phyloP scores from a whole-genome alignment of 352 stramenopile genomes.

The Globisporangium camurandrum region DNA sequence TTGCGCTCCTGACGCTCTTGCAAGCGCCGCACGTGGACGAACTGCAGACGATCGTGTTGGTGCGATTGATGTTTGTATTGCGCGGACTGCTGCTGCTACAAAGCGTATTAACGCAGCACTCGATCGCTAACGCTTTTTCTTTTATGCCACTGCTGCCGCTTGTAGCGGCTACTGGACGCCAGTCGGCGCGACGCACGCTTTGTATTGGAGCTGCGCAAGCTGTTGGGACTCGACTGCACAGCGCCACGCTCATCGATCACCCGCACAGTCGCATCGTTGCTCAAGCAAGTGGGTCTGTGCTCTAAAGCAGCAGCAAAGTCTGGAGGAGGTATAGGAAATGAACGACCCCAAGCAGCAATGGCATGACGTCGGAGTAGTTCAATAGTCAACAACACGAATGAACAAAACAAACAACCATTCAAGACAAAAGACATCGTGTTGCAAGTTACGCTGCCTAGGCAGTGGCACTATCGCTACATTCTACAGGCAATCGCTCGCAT shows the following conservation, averaged over 20 bases:
- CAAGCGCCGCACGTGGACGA: slow-evolving; percentile 3
- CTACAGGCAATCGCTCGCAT: neutral
- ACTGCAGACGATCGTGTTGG: slow-evolving; percentile 6
- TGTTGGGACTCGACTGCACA: slow-evolving; percentile 4
- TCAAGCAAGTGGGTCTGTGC: slow-evolving; percentile 1
- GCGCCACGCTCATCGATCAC: neutral
- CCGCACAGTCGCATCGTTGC: neutral
- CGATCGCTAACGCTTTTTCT: neutral
- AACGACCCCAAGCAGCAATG: too few relatives aligned
- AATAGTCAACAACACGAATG: neutral
- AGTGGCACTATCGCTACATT: neutral
- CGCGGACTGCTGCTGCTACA: neutral
- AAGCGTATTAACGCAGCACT: neutral
- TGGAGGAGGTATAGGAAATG: too few relatives aligned
- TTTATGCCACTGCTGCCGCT: neutral
- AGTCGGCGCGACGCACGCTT: slow-evolving; percentile 7
- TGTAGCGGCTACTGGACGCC: slow-evolving; percentile 8
- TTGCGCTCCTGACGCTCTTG: slow-evolving; percentile 13
- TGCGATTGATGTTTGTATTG: neutral
- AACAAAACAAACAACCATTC: neutral
- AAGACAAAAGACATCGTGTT: neutral
- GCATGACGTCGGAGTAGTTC: too few relatives aligned
- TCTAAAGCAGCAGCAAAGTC: neutral
- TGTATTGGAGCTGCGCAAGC: slow-evolving; percentile 6
- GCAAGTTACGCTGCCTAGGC: slow-evolving; percentile 2